Evolutionary conservation across 225 moss, liverwort and hornwort species (phyloP).

Genomic region (Rhytidiadelphus loreus): DNA sequence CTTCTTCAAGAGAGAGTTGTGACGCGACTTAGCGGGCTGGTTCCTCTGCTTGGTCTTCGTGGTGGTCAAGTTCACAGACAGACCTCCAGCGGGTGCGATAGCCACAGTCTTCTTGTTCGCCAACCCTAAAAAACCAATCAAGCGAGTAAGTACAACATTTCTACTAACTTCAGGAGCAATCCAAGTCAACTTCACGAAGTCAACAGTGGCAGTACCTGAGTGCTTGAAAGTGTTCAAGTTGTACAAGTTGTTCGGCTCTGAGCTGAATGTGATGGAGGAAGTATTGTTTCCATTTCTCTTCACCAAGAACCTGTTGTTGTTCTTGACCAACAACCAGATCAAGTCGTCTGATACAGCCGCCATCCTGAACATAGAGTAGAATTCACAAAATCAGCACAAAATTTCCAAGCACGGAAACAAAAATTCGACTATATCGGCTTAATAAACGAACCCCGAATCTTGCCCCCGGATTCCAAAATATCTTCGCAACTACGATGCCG

Average conservation of each 20-base stretch:
- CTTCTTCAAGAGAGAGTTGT: constrained; percentile 76
- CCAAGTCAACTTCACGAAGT: background rate
- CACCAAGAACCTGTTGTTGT: constrained; percentile 80
- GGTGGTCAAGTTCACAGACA: constrained; percentile 54
- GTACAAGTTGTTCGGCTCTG: constrained; percentile 86
- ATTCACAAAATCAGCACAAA: background rate
- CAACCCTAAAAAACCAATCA: constrained; percentile 29
- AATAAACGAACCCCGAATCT: background rate
- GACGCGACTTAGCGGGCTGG: constrained; percentile 38
- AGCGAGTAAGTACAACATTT: background rate
- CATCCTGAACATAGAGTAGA: background rate
- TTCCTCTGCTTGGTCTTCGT: constrained; percentile 74
- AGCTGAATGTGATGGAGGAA: constrained; percentile 85
- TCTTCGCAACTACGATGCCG: background rate
- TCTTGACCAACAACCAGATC: constrained; percentile 93
- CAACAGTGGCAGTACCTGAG: constrained; percentile 38
- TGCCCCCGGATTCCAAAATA: background rate
- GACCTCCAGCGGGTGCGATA: constrained; percentile 44
- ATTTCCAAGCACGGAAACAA: no score
- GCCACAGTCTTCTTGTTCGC: constrained; percentile 92
- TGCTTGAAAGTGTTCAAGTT: constrained; percentile 88
- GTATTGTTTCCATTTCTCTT: constrained; percentile 94
- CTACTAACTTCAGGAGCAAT: background rate
- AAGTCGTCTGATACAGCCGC: constrained; percentile 72
- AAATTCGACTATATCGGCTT: background rate